Conservation (phyloP, 768 basidiomycete genomes). For the Tephrocybe sp. region DNA sequence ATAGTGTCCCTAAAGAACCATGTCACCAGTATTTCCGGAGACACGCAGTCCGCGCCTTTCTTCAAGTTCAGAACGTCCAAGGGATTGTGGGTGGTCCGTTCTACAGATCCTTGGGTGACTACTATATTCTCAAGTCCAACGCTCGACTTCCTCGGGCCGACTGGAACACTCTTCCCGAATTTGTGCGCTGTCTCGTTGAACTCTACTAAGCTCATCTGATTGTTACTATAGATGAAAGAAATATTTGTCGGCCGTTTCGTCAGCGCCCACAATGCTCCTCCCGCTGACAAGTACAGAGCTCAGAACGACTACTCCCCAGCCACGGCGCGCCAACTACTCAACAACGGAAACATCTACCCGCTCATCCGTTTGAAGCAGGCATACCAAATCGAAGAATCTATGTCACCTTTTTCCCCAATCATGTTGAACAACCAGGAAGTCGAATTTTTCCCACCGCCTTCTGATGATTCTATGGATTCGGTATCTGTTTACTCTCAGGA, state of each 20-base stretch:
- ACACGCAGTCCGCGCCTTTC: slow-evolving; percentile 18
- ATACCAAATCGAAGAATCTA: neutral
- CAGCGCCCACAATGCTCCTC: neutral
- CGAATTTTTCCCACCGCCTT: neutral
- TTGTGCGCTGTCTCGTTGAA: slow-evolving; percentile 4
- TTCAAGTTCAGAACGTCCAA: slow-evolving; percentile 8
- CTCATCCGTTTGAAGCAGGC: slow-evolving; percentile 9
- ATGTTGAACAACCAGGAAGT: neutral
- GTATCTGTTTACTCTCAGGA: slow-evolving; percentile 13
- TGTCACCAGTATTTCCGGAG: slow-evolving; percentile 4
- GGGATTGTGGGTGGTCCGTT: slow-evolving; percentile 9
- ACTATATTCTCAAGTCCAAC: slow-evolving; percentile 12
- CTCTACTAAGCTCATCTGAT: neutral
- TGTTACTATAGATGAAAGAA: slow-evolving; percentile 13
- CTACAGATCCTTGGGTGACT: slow-evolving; percentile 17
- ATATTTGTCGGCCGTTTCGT: slow-evolving; percentile 13
- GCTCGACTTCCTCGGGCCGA: slow-evolving; percentile 2
- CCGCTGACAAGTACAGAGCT: slow-evolving; percentile 6
- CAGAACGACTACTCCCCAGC: neutral
- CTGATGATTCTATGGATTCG: neutral
- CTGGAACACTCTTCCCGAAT: slow-evolving; percentile 9
- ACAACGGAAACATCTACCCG: slow-evolving; percentile 10
- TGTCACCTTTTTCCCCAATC: neutral
- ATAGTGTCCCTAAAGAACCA: slow-evolving; percentile 2
- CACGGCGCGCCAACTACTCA: slow-evolving; percentile 8